Base-by-base conservation (phyloP, 176 grass and related monocot genomes). In the Carex cristatella region DNA sequence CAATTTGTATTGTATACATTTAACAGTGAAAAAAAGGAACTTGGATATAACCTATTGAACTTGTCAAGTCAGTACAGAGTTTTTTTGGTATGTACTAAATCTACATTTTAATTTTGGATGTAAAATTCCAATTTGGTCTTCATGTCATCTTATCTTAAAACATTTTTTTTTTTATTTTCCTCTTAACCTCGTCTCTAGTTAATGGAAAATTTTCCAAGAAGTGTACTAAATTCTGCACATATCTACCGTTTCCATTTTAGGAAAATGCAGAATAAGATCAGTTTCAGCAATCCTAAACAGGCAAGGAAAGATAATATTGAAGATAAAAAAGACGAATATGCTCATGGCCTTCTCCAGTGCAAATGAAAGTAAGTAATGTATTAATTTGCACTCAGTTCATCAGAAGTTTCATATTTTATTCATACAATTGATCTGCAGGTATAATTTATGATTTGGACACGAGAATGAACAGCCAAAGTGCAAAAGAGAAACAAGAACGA, bases 191-290 rank as follows among this genome's bases (percentile, higher is more conserved):
- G 40, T 15, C 42, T 48, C 69, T 2, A 30, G 46, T 23, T 28
- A 28, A 5, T 73, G 16, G 2, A 13, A 77, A 0, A 2, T 6
- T 56, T 77, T 56, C 40, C 4, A n/a, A 19, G 3, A 54, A 3
- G n/a, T 53, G 4, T 76, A 3, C 48, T 13, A 23, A 77, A 56
- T 31, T 32, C 28, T 56, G 74, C 4, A 35, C 27, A 32, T 78
- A 27, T 33, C 10, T 3, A 12, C 46, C 8, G 11, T 13, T 55
- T 78, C 27, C 27, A 57, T 33, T 78, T 48, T 86, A 97, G 94
- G 92, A 55, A 97, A 94, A 84, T 95, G 93, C 91, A 93, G 91
- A 79, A 83, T 95, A 57, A 92, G 91, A 86, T 85, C 88, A 69
- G 91, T 95, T 71, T 94, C 96, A 48, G 91, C 87, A 8, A 84